These are phyloP conservation scores for Rubia peregrina DNA, from an alignment of 305 asterid genomes.

Conservation along the genomic window DNA sequence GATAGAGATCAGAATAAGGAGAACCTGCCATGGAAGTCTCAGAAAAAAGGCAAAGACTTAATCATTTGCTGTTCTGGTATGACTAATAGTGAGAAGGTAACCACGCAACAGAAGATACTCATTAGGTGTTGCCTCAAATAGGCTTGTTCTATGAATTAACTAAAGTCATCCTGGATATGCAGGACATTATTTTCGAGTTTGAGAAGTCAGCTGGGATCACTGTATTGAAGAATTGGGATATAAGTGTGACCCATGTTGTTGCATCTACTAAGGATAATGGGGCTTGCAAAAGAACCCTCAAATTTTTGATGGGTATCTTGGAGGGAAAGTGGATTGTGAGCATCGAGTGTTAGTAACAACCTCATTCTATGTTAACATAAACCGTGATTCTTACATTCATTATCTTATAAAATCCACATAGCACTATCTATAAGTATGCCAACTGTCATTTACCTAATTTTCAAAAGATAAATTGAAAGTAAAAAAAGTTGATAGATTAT, in stretches of 20 bases:
- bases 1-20: slow-evolving; percentile 28
- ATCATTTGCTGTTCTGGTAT: slow-evolving; percentile 81
- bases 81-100: slow-evolving; percentile 56
- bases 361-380: slow-evolving; percentile 4
- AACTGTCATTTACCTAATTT: neutral
- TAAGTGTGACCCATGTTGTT: slow-evolving; percentile 73
- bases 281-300: slow-evolving; percentile 85
- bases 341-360: slow-evolving; percentile 51
- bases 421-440: neutral
- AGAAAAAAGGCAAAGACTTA: slow-evolving; percentile 40
- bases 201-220: slow-evolving; percentile 43
- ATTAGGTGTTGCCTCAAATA: slow-evolving; percentile 10
- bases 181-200: slow-evolving; percentile 50
- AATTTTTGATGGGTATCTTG: slow-evolving; percentile 82
- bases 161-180: slow-evolving; percentile 22
- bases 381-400: slow-evolving; percentile 1
- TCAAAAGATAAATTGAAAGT: neutral
- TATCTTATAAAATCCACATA: neutral
- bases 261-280: slow-evolving; percentile 79
- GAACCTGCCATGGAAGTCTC: slow-evolving; percentile 40
- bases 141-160: slow-evolving; percentile 2
- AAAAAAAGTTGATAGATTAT: neutral
- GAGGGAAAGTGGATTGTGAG: slow-evolving; percentile 90
- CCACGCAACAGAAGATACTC: slow-evolving; percentile 5
- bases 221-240: slow-evolving; percentile 68